These are phyloP conservation scores for Microsporum ferrugineum DNA, from an alignment of 2,329 filamentous ascomycete species.

Conservation along the genomic window DNA sequence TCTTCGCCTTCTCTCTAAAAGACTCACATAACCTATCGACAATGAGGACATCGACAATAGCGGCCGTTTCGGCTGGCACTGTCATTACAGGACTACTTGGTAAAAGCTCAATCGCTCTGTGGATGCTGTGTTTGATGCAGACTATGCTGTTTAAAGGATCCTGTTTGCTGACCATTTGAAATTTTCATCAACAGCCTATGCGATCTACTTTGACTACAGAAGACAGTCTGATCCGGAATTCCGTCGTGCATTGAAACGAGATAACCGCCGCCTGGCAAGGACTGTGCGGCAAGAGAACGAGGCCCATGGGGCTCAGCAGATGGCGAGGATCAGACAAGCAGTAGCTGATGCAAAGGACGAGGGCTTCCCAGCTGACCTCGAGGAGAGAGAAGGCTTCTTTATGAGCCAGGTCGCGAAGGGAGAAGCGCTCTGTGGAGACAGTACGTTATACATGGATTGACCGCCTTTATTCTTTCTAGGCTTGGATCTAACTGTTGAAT, in stretches of 20 bases:
- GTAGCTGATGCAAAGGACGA: slow-evolving; percentile 78
- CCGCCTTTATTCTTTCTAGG: not conserved
- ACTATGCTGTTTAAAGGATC: slow-evolving; percentile 9
- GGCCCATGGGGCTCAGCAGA: slow-evolving; percentile 37
- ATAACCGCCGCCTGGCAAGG: slow-evolving; percentile 37
- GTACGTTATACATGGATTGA: slow-evolving; percentile 41
- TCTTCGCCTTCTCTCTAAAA: not conserved
- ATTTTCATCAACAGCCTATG: slow-evolving; percentile 40
- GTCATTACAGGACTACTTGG: slow-evolving; percentile 47
- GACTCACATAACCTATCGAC: slow-evolving; percentile 14
- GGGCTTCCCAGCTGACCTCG: slow-evolving; percentile 79
- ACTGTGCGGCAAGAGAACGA: slow-evolving; percentile 39
- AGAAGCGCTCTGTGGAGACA: slow-evolving; percentile 70
- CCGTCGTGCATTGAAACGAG: slow-evolving; percentile 45
- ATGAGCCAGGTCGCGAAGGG: slow-evolving; percentile 88
- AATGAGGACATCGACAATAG: slow-evolving; percentile 47
- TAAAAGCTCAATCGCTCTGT: slow-evolving; percentile 21
- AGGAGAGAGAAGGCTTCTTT: slow-evolving; percentile 93
- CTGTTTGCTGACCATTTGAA: not conserved
- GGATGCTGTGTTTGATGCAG: not conserved
- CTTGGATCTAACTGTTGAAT: not conserved
- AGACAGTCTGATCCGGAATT: slow-evolving; percentile 53
- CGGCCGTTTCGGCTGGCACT: slow-evolving; percentile 47
- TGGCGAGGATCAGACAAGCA: slow-evolving; percentile 57
- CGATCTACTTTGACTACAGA: slow-evolving; percentile 56